Evolutionary conservation across 331 rosid species (phyloP), one percentile per base, ranked within the genome.

Genomic region (Pyrus hybrid): DNA sequence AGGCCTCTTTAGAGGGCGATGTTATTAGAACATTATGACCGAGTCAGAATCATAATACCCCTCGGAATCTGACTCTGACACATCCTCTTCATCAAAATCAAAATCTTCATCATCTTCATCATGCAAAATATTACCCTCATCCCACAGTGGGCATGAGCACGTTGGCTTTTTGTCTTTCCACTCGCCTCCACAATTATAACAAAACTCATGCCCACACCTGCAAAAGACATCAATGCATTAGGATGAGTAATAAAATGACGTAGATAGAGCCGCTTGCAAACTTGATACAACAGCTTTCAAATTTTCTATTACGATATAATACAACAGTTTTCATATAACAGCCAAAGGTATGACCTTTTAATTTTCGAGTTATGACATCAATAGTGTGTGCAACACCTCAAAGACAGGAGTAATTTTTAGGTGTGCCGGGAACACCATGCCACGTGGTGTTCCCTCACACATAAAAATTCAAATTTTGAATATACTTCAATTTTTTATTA

Each of bases 91-190:
- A 0, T 43, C 87, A 0, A 60, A 84, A 10, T 86, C 90, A 9
- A 9, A 22, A n/a, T 75, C 76, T 43, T 73, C 74, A 16, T 35
- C 80, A 16, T 49, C 83, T 51, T 62, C 81, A 35, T 82, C 84
- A 13, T 64, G 28, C 89, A 80, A 74, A 64, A 90, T 86, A 63
- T 88, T 56, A 12, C 83, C 79, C 79, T 90, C 96, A 32, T 58
- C 87, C 96, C 96, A 92, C 22, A 88, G 86, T 22, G 96, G 96
- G 69, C 97, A 90, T 4, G 80, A 51, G 79, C 97, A 92, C 5
- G 89, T 85, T 57, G 87, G 74, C 63, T 75, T 80, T 72, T 87
- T 92, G 77, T 87, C 66, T 76, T 84, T 83, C 93, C 93, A 92
- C 83, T 77, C 90, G 67, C 89, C 88, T 64, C 93, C 96, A 79